A percentile compares a stretch with the other conserved stretches of the same genome.
These are phyloP conservation scores for Suhomyces bolitotheri DNA, from an alignment of 1,139 yeast genomes.

Conservation along the genomic window DNA sequence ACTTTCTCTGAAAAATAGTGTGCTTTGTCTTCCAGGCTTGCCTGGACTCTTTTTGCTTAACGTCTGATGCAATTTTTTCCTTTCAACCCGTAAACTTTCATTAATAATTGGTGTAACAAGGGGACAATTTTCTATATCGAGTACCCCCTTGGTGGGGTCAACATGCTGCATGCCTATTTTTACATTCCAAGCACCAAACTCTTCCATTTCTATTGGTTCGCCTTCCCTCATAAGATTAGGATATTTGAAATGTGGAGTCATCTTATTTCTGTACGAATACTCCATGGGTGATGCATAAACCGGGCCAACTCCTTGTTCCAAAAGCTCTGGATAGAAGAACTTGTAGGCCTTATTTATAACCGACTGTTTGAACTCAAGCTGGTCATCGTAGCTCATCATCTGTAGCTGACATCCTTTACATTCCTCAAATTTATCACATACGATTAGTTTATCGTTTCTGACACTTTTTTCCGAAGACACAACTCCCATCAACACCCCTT, in stretches of 20 bases:
- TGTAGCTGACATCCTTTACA: conserved; percentile 57
- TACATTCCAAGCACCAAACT: neutral
- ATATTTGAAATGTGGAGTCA: conserved; percentile 37
- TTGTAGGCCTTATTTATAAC: conserved; percentile 37
- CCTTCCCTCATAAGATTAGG: conserved; percentile 14
- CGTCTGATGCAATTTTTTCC: conserved; percentile 13
- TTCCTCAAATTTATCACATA: conserved; percentile 74
- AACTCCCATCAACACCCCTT: conserved; percentile 28
- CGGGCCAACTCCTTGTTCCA: conserved; percentile 15
- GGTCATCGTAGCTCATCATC: conserved; percentile 44
- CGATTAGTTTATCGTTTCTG: conserved; percentile 31
- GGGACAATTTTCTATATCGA: conserved; percentile 34
- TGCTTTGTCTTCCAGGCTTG: conserved; percentile 15
- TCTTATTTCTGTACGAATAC: conserved; percentile 37
- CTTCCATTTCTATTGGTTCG: conserved; percentile 3
- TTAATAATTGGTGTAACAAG: conserved; percentile 34
- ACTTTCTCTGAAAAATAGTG: conserved; percentile 37
- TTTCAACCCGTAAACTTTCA: conserved; percentile 17
- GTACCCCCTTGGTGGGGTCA: conserved; percentile 21
- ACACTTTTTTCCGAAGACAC: conserved; percentile 15
- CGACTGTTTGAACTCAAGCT: conserved; percentile 32
- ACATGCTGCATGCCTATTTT: conserved; percentile 38
- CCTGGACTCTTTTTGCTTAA: conserved; percentile 6
- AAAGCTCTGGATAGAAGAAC: conserved; percentile 35
- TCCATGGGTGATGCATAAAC: conserved; percentile 34